Percentiles rank a stretch among this genome's conserved stretches.
These are phyloP conservation scores for Phytopythium sindhum DNA, from an alignment of 352 stramenopile species.

Conservation along the genomic window DNA sequence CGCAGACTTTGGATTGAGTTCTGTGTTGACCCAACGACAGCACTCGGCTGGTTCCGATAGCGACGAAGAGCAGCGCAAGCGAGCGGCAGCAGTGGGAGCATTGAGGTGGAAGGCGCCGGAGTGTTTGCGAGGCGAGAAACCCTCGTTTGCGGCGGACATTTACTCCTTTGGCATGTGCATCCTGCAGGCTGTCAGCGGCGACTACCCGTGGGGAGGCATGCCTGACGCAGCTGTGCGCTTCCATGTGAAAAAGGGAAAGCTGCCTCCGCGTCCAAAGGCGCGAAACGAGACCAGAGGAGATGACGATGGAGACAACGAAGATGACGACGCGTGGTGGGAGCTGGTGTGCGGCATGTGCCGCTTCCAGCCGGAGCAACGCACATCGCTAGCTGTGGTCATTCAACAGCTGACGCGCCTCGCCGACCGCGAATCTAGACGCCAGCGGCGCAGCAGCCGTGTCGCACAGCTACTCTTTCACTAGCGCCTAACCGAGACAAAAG, in stretches of 20 bases:
- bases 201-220: conserved; percentile 25
- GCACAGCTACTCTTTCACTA: conserved; percentile 2
- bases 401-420: conserved; percentile 26
- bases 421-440: conserved; percentile 19
- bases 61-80: conserved; percentile 7
- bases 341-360: conserved; percentile 28
- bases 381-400: conserved; percentile 27
- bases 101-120: conserved; percentile 28
- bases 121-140: conserved; percentile 13
- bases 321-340: conserved; percentile 24
- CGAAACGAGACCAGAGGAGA: neutral
- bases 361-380: conserved; percentile 25
- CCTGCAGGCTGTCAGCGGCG: conserved; percentile 22
- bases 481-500: neutral
- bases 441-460: conserved; percentile 8
- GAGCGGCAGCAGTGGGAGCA: conserved; percentile 16
- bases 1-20: conserved; percentile 31
- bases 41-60: conserved; percentile 9
- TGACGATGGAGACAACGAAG: neutral
- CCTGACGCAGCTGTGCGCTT: conserved; percentile 27
- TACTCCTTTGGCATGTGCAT: conserved; percentile 38
- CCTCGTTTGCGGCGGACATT: conserved; percentile 29
- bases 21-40: conserved; percentile 8
- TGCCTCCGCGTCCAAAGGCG: conserved; percentile 19
- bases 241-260: conserved; percentile 19